Evolutionary conservation across 1,284 basidiomycete species (phyloP).

Genomic region (Rhodotorula sp.): DNA sequence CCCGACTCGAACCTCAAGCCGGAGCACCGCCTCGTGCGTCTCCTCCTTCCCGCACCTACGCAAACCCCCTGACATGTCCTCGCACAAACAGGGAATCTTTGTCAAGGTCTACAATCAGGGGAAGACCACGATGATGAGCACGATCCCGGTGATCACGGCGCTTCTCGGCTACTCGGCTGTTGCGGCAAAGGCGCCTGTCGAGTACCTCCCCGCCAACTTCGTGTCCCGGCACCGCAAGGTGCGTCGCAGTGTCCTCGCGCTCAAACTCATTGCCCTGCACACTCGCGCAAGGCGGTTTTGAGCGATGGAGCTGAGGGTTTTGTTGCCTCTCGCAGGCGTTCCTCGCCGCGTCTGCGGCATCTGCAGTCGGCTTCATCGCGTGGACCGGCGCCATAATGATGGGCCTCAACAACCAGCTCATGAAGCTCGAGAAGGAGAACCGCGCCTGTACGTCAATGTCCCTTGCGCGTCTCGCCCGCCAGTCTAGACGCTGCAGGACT

Average conservation of each 20-base stretch:
- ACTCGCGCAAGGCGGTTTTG: no score
- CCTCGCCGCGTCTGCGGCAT: constrained; percentile 2
- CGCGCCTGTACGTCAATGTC: not conserved
- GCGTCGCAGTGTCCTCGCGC: not conserved
- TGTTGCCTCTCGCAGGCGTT: not conserved
- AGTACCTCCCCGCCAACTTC: constrained; percentile 11
- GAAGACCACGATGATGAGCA: not conserved
- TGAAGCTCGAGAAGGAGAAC: constrained; percentile 1
- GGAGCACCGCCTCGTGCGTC: constrained; percentile 2
- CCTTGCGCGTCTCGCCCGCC: not conserved
- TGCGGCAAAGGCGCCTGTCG: not conserved
- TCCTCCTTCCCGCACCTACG: no score
- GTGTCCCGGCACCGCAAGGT: constrained; percentile 18
- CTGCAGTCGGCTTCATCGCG: not conserved
- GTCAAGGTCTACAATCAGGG: constrained; percentile 12
- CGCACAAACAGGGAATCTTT: not conserved
- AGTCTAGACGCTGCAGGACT: no score
- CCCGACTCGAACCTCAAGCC: not conserved
- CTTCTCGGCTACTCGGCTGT: constrained; percentile 10
- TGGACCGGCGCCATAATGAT: constrained; percentile 14
- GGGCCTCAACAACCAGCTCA: constrained; percentile 3
- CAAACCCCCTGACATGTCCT: not conserved
- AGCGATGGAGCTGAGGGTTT: not conserved
- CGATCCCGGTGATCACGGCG: not conserved
- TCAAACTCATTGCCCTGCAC: not conserved